These are phyloP conservation scores for Scheffersomyces spartinae DNA, from an alignment of 805 yeast genomes.

Conservation along the genomic window DNA sequence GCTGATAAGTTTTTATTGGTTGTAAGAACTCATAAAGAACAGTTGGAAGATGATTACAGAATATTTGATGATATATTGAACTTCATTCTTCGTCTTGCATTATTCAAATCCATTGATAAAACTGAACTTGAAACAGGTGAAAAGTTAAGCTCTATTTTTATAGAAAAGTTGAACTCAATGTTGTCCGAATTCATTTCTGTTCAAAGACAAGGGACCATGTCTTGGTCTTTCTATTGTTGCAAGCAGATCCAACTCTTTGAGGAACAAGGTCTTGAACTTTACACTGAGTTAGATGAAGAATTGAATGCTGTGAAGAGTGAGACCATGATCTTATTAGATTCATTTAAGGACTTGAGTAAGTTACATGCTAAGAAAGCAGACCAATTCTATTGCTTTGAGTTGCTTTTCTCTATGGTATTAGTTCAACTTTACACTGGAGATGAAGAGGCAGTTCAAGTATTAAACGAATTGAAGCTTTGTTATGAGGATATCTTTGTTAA, in stretches of 20 bases:
- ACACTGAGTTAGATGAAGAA: constrained; percentile 41
- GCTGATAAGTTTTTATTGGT: constrained; percentile 47
- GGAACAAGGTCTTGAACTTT: not conserved
- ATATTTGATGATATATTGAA: constrained; percentile 26
- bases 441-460: constrained; percentile 61
- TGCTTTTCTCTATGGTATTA: constrained; percentile 64
- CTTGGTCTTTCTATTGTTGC: constrained; percentile 55
- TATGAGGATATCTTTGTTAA: constrained; percentile 35
- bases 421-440: constrained; percentile 71
- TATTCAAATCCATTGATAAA: constrained; percentile 25
- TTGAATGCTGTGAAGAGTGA: constrained; percentile 15
- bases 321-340: not conserved
- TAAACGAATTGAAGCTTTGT: constrained; percentile 61
- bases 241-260: constrained; percentile 16
- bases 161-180: constrained; percentile 58
- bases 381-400: constrained; percentile 56
- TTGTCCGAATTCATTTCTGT: constrained; percentile 43
- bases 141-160: no score
- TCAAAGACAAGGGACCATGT: constrained; percentile 29
- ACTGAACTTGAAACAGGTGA: no score
- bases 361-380: constrained; percentile 4
- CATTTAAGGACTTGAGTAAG: not conserved
- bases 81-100: constrained; percentile 29
- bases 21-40: constrained; percentile 33
- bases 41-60: constrained; percentile 5